phyloP scores from a whole-genome alignment of 2,329 filamentous ascomycete species.

The Bipolaris sorokiniana region DNA sequence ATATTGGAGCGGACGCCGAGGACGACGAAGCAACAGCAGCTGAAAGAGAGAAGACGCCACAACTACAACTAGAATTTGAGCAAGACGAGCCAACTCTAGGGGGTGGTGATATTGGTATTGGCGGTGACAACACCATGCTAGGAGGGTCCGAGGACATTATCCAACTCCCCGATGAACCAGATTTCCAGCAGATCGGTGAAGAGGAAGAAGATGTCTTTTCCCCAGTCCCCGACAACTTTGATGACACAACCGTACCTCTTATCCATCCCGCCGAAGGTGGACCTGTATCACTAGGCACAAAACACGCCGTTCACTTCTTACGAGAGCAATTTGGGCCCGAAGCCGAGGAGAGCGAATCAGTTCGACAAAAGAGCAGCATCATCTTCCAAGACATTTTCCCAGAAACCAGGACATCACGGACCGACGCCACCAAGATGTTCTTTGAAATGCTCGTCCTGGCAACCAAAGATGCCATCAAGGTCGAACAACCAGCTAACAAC shows the following conservation, averaged over 20 bases:
- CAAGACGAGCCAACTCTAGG: conserved; percentile 57
- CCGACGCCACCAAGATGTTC: conserved; percentile 99
- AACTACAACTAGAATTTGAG: conserved; percentile 67
- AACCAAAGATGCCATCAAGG: conserved; percentile 97
- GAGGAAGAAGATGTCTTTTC: conserved; percentile 48
- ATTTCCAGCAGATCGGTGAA: conserved; percentile 35
- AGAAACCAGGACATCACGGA: conserved; percentile 77
- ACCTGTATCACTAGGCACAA: conserved; percentile 87
- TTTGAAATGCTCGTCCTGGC: conserved; percentile 95
- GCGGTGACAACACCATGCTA: conserved; percentile 42
- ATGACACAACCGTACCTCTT: conserved; percentile 76
- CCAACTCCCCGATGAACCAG: conserved; percentile 38
- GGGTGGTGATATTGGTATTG: conserved; percentile 52
- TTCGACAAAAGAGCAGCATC: conserved; percentile 76
- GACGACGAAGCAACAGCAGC: conserved; percentile 60
- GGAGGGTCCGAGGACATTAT: conserved; percentile 35
- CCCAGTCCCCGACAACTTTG: conserved; percentile 64
- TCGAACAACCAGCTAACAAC: conserved; percentile 75
- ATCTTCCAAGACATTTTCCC: conserved; percentile 92
- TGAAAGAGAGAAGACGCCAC: conserved; percentile 67
- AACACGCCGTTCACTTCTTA: conserved; percentile 93
- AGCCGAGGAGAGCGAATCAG: conserved; percentile 68
- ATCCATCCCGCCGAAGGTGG: conserved; percentile 84
- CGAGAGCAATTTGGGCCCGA: conserved; percentile 84
- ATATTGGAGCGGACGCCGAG: conserved; percentile 77